Evolutionary conservation across 495 filamentous ascomycete genomes (phyloP), one percentile per base, ranked within the genome.

Genomic region (Talaromyces thailandensis): DNA sequence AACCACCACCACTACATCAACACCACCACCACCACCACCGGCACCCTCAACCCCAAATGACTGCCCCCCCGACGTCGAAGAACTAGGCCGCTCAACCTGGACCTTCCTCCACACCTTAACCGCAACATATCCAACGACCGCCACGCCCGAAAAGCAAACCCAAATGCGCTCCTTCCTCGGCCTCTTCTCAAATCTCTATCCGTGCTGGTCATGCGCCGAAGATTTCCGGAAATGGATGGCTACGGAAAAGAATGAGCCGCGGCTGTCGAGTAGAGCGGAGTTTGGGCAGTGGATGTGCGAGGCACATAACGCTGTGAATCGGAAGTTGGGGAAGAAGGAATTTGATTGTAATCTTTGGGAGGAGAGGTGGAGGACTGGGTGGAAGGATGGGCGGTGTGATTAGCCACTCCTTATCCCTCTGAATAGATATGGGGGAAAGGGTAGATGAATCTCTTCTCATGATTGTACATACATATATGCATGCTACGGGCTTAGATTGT

Each of bases 261-360:
- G 82, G 68, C 76, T 93, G 31, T 81, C 80, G 9, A 84, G 83
- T 60, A 74, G 89, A 50, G 81, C 83, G 35, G 89, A 89, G 68
- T 92, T 98, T 68, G 94, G 92, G 48, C 81, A 79, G 66, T 98
- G 95, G 95, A 87, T 98, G 81, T 98, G 94, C 69, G 88, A 93
- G 73, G 94, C 94, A 67, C 94, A 98, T 81, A 98, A 98, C 79
- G 92, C 91, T 66, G 94, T 98, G 24, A 98, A 98, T 81, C 78
- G 82, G 56, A 97, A 96, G 77, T 70, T 98, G 64, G 94, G 94
- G 63, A 98, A 98, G 81, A 79, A 84, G 67, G 81, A 81, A 68
- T 98, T 98, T 81, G 92, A 98, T 81, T 98, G 94, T 76, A 77
- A 76, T 24, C 85, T 83, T 69, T 96, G 93, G 91, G 86, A 96